A percentile compares a stretch with the other conserved stretches of the same genome.
phyloP scores from a whole-genome alignment of 805 yeast species.

The Cyberlindnera maclurae region DNA sequence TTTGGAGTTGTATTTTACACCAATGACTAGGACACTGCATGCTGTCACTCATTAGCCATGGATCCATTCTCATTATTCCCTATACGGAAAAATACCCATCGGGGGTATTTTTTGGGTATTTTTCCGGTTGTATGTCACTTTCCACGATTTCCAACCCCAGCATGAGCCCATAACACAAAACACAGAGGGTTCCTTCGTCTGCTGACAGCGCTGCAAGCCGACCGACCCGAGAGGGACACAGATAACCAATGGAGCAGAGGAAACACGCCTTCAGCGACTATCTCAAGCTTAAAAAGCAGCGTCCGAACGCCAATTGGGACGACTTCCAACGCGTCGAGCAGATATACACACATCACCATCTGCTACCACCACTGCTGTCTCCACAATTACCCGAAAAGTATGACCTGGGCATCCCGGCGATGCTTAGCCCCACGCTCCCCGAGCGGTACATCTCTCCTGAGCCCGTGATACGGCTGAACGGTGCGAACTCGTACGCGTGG shows the following conservation, averaged over 20 bases:
- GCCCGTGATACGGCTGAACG: conserved; percentile 5
- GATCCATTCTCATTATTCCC: no score
- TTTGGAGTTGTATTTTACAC: no score
- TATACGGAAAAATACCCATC: no score
- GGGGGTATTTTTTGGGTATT: no score
- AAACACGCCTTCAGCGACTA: conserved; percentile 5
- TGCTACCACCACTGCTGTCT: conserved; percentile 10
- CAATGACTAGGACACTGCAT: no score
- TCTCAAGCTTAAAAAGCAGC: conserved; percentile 2
- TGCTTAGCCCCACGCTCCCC: conserved; percentile 20
- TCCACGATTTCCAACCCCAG: no score
- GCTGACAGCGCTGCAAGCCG: no score
- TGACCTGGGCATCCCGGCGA: conserved; percentile 8
- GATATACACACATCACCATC: background rate
- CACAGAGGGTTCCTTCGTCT: no score
- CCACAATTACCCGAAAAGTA: conserved; percentile 10
- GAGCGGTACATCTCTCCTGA: conserved; percentile 2
- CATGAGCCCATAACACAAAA: no score
- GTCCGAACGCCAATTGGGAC: conserved; percentile 1
- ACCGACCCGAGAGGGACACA: no score
- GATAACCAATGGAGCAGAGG: background rate
- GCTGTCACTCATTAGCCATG: no score
- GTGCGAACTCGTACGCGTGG: background rate
- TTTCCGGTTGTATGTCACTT: no score
- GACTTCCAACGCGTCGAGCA: background rate